Conservation (phyloP, 1,284 basidiomycete species). For the Singerocomus inundabilis region DNA sequence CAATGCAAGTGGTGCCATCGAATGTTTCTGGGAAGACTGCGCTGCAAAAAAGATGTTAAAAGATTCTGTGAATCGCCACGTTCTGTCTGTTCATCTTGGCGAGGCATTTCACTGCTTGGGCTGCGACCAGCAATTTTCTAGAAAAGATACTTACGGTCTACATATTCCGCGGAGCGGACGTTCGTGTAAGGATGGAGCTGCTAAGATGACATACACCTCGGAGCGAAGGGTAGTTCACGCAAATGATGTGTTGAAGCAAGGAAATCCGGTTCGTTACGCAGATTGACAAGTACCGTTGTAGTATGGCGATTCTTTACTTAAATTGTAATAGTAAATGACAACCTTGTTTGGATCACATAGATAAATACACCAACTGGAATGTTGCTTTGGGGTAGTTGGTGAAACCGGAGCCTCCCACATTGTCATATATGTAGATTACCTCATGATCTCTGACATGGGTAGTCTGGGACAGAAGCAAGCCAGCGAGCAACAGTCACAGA, state of each 20-base stretch:
- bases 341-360: no score
- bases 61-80: conserved; percentile 10
- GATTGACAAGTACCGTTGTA: not conserved
- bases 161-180: not conserved
- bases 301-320: no score
- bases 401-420: no score
- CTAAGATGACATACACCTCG: not conserved
- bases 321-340: no score
- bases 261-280: not conserved
- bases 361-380: no score
- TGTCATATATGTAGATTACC: no score
- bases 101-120: conserved; percentile 9
- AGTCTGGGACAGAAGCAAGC: no score
- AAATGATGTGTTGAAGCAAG: not conserved
- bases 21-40: conserved; percentile 3
- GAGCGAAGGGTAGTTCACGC: not conserved
- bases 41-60: conserved; percentile 2
- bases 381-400: no score
- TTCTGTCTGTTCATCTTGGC: conserved; percentile 10
- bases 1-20: not conserved
- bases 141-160: conserved; percentile 9
- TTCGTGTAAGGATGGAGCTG: not conserved
- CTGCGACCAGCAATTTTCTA: conserved; percentile 2
- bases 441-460: no score
- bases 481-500: no score